Evolutionary conservation across 1,139 yeast species (phyloP).

Genomic region (Blastobotrys illinoisensis): DNA sequence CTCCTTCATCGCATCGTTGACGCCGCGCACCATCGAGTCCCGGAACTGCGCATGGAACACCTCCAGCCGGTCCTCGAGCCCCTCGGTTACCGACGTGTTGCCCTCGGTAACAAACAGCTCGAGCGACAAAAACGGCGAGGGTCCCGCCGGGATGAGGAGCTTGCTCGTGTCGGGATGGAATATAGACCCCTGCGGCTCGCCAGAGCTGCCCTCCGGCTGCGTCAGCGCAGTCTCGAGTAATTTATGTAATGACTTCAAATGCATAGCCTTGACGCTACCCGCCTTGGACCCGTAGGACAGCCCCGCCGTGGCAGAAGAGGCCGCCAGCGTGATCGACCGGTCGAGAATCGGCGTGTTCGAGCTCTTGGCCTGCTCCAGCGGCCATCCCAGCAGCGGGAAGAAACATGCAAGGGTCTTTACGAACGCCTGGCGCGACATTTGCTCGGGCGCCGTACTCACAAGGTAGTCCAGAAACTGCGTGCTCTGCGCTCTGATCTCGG

Average conservation of each 20-base stretch:
- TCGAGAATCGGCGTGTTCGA: conserved; percentile 7
- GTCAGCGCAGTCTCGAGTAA: conserved; percentile 27
- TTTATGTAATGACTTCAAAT: conserved; percentile 26
- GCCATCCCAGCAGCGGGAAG: conserved; percentile 40
- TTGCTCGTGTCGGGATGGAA: conserved; percentile 45
- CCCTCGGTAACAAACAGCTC: conserved; percentile 41
- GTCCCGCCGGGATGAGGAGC: conserved; percentile 49
- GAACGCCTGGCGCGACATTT: conserved; percentile 33
- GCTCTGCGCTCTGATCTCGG: conserved; percentile 66
- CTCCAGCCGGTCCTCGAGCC: conserved; percentile 50
- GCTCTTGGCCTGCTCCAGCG: conserved; percentile 16
- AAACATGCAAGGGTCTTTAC: conserved; percentile 34
- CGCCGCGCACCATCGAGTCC: neutral
- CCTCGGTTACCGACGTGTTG: conserved; percentile 43
- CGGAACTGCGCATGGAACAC: conserved; percentile 21
- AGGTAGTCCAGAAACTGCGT: conserved; percentile 56
- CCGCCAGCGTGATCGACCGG: conserved; percentile 14
- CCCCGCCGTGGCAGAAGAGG: conserved; percentile 29
- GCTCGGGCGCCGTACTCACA: conserved; percentile 35
- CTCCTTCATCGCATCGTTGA: neutral
- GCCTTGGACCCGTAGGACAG: conserved; percentile 32
- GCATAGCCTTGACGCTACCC: conserved; percentile 27
- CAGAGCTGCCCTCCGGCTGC: neutral
- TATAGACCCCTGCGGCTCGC: conserved; percentile 11
- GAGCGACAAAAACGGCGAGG: conserved; percentile 58